These are phyloP conservation scores for Trematosphaeria pertusa DNA, from an alignment of 2,329 filamentous ascomycete species.

Conservation along the genomic window DNA sequence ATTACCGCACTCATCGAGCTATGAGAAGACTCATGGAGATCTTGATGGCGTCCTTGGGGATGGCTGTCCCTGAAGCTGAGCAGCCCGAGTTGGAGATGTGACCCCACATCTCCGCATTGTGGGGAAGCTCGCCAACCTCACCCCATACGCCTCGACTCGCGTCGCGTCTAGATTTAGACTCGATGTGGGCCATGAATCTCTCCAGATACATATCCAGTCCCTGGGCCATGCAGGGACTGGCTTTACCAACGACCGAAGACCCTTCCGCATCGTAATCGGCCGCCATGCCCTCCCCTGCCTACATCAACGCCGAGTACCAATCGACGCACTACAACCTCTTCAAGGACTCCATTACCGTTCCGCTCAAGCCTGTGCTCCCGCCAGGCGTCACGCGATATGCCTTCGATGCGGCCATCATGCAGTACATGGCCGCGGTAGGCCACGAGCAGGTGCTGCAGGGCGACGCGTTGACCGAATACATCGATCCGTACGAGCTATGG, in stretches of 20 bases:
- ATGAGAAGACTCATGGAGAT: too few relatives aligned
- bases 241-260: too few relatives aligned
- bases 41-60: neutral
- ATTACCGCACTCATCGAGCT: too few relatives aligned
- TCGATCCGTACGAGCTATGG: conserved; percentile 56
- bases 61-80: neutral
- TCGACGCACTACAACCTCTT: conserved; percentile 52
- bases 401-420: conserved; percentile 48
- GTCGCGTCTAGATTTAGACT: neutral
- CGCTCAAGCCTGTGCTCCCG: conserved; percentile 49
- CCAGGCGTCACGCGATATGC: conserved; percentile 48
- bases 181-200: too few relatives aligned
- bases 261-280: too few relatives aligned
- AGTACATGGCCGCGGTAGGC: conserved; percentile 46
- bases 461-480: conserved; percentile 52
- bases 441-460: conserved; percentile 49
- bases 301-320: conserved; percentile 52
- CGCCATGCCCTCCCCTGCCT: conserved; percentile 31
- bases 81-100: conserved; percentile 12
- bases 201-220: too few relatives aligned
- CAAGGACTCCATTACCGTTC: conserved; percentile 48
- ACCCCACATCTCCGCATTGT: conserved; percentile 13
- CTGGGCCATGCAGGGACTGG: too few relatives aligned
- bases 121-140: conserved; percentile 5
- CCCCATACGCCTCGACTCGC: neutral